Conservation (phyloP, 257 asterid species). For the Echium plantagineum region DNA sequence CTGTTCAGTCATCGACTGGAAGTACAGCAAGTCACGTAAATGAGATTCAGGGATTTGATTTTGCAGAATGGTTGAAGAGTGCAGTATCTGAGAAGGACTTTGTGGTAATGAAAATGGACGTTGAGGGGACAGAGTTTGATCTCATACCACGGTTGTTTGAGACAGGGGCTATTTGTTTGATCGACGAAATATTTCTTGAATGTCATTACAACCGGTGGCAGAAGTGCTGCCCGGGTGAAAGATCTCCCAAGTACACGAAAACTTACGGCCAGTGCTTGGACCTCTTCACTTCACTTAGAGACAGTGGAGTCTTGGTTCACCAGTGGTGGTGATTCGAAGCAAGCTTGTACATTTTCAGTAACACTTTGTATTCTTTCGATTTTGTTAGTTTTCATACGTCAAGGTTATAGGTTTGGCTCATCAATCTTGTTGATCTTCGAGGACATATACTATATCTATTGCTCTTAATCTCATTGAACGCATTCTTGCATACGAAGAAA, state of each 20-base stretch:
- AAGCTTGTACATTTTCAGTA: slow-evolving; percentile 1
- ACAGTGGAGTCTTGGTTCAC: slow-evolving; percentile 88
- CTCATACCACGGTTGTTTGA: slow-evolving; percentile 14
- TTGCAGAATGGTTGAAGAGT: slow-evolving; percentile 14
- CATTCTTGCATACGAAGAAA: too few species aligned
- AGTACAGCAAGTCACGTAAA: not conserved
- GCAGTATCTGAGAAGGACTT: slow-evolving; percentile 6
- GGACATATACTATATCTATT: too few species aligned
- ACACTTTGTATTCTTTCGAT: not conserved
- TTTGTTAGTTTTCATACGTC: not conserved
- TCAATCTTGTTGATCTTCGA: not conserved
- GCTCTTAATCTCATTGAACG: too few species aligned
- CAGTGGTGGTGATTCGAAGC: slow-evolving; percentile 79
- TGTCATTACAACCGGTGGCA: slow-evolving; percentile 16
- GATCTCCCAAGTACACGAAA: slow-evolving; percentile 7
- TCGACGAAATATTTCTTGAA: slow-evolving; percentile 14
- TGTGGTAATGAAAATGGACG: slow-evolving; percentile 19
- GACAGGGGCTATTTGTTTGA: slow-evolving; percentile 13
- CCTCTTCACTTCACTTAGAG: slow-evolving; percentile 60
- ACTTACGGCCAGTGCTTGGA: slow-evolving; percentile 13
- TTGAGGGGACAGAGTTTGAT: slow-evolving; percentile 17
- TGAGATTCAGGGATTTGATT: slow-evolving; percentile 15
- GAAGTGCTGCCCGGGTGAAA: slow-evolving; percentile 6
- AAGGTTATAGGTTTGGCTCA: not conserved
- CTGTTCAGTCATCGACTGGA: not conserved